These are phyloP conservation scores for Rutstroemia sp. DNA, from an alignment of 2,329 filamentous ascomycete species.

Conservation along the genomic window DNA sequence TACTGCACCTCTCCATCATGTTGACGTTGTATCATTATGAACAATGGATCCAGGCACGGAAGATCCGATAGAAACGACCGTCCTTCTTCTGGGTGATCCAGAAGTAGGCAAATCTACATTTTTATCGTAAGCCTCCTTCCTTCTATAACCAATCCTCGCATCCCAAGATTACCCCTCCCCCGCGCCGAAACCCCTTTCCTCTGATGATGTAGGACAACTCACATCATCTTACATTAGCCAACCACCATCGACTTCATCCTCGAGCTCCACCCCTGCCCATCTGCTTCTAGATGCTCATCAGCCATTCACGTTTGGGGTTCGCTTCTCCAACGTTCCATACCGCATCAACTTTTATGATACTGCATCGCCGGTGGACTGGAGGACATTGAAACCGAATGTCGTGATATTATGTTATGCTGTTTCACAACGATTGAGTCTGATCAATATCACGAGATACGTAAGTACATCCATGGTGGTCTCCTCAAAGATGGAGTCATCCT, in stretches of 20 bases:
- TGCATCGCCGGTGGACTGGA: conserved; percentile 51
- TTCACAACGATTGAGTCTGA: conserved; percentile 48
- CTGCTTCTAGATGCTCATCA: conserved; percentile 51
- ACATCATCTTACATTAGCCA: conserved; percentile 24
- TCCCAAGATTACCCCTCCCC: background rate
- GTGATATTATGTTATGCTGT: conserved; percentile 56
- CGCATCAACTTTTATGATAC: conserved; percentile 55
- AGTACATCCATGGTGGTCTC: conserved; percentile 18
- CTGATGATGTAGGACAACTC: conserved; percentile 33
- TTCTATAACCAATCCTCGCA: background rate
- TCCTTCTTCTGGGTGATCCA: conserved; percentile 52
- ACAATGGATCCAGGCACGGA: conserved; percentile 11
- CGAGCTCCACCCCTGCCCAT: conserved; percentile 9
- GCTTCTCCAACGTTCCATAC: conserved; percentile 38
- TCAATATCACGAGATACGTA: conserved; percentile 51
- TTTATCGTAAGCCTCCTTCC: conserved; percentile 43
- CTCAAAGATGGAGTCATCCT: background rate
- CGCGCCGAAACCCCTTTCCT: background rate
- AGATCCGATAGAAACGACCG: conserved; percentile 40
- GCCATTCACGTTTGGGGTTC: conserved; percentile 51
- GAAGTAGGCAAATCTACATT: conserved; percentile 55
- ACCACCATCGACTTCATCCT: conserved; percentile 15
- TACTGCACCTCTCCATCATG: background rate
- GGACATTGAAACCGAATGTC: conserved; percentile 48
- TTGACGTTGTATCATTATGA: conserved; percentile 14